These are phyloP conservation scores for Gossypium schwendimanii DNA, from an alignment of 441 rosid species.

Conservation along the genomic window DNA sequence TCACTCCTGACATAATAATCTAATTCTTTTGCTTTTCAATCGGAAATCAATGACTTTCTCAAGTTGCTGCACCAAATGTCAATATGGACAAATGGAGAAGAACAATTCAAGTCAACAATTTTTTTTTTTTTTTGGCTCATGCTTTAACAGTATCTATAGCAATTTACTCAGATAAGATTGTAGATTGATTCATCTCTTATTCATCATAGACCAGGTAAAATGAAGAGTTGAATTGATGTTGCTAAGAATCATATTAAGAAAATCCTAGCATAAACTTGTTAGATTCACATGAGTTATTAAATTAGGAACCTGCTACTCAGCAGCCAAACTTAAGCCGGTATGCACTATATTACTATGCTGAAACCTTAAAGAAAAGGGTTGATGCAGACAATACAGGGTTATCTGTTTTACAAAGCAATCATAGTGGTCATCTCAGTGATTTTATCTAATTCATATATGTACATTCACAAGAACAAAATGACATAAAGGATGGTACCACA, in stretches of 20 bases:
- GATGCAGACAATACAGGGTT: not conserved
- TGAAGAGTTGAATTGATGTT: not conserved
- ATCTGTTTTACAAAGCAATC: not conserved
- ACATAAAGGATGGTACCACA: not conserved
- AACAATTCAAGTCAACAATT: not conserved
- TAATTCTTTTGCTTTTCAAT: not conserved
- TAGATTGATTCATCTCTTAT: not conserved
- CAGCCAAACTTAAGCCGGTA: not conserved
- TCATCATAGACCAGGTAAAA: not conserved
- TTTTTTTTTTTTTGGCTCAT: not conserved
- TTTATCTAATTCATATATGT: constrained; percentile 6
- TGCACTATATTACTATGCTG: not conserved
- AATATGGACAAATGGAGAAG: not conserved
- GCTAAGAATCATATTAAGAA: not conserved
- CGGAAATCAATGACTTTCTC: not conserved
- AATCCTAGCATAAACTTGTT: not conserved
- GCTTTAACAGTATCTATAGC: not conserved
- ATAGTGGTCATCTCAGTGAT: not conserved
- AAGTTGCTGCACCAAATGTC: not conserved
- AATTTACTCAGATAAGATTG: not conserved
- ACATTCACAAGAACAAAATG: not conserved
- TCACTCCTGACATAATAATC: not conserved
- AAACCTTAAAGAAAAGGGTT: not conserved
- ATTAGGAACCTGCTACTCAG: not conserved
- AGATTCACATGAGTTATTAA: not conserved